Base-by-base conservation (phyloP, 768 basidiomycete species). In the Tricholoma sp. region DNA sequence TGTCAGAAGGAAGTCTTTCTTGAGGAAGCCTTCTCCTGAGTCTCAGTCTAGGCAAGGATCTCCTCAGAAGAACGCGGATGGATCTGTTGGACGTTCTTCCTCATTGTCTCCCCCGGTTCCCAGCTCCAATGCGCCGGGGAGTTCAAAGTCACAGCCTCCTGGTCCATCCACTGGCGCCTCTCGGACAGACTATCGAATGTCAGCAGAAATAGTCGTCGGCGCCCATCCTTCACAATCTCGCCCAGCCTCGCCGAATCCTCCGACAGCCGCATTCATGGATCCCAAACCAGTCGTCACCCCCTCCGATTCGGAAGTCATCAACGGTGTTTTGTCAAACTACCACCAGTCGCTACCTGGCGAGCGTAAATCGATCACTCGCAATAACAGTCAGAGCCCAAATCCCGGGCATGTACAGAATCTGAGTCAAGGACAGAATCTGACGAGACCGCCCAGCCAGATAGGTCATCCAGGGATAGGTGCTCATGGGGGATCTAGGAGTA, bases 281-380 rank as follows among this genome's bases (percentile, higher is more conserved):
- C 85, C 89, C 6, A 85, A 83, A 13, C 72, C 71, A 5, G 52
- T 76, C 0, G 66, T 71, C 3, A 72, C 75, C 31, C 71, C 78
- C 2, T 58, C 76, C 6, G 77, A 78, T 1, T 67, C 76, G 39
- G 78, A 84, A n/a, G 76, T 81, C 0, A 83, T 92, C 15, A 85
- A 89, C 55, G 82, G 84, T n/a, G 85, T 93, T 7, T 70, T 93
- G 13, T 75, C 76, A 0, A 80, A 84, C 60, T 98, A 98, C 65
- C 82, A 86, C 28, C 92, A 94, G 64, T 82, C 87, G 1, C 81
- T 98, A 66, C 95, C 94, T 6, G 94, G 93, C 3, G 95, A 97
- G 68, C 75, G 81, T 50, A 85, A 81, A 70, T 75, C 79, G 7
- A 73, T 82, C 24, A 84, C 81, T 64, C 73, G 82, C 45, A 75